Evolutionary conservation across 257 asterid species (phyloP), one percentile per base, ranked within the genome.

Genomic region (Solanum gandarillasii): DNA sequence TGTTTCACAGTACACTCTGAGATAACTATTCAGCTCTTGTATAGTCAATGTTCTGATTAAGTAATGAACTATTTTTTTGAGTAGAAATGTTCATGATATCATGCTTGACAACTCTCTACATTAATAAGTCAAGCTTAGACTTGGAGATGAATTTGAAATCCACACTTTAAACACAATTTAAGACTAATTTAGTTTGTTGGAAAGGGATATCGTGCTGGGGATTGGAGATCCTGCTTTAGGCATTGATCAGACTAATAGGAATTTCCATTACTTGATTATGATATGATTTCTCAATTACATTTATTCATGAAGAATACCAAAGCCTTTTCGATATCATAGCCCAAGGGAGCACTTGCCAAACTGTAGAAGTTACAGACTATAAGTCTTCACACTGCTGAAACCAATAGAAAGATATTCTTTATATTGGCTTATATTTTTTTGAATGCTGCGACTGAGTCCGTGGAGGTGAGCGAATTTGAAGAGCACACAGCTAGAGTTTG

Each of bases 1-100:
- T 79, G 95, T 90, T 71, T 67, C 88, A 86, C 48, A 86, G 25
- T 32, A 46, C 73, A 82, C 23, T 86, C 58, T 73, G 70, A 82
- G 86, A 81, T 46, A 82, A 29, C 68, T 29, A 18, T 48, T 48
- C 70, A 48, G 68, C 20, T 48, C 86, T 48, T 82, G 86, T 48
- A 48, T 46, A 81, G 39, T 46, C 38, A 46, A 81, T 46, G 68
- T 18, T 18, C 68, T 74, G 82, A 35, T 75, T 75, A 10, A 20
- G 55, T 38, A 75, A 23, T 38, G 81, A 5, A 36, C 11, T 41
- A 74, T 11, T 76, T n/a, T 76, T 39, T 39, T 39, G 23, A 5
- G 34, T 75, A 23, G 31, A 38, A 21, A 23, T 39, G 23, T 39
- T 76, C 83, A n/a, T 39, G 60, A 76, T 76, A 39, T 75, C 34